phyloP scores from a whole-genome alignment of 768 basidiomycete species.

The Russula abietina region DNA sequence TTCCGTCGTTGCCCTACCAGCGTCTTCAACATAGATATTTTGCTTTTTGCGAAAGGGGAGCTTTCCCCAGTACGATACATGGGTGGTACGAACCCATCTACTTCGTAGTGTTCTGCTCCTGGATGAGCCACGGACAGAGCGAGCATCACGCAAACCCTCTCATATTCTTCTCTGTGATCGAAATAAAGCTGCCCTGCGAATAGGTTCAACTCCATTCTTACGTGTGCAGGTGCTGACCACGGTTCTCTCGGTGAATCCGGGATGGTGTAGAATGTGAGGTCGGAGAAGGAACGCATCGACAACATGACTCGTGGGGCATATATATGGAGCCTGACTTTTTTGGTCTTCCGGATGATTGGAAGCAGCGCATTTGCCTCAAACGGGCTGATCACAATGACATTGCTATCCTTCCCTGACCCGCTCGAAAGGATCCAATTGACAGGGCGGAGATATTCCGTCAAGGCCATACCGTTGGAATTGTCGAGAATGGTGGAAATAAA shows the following conservation, averaged over 20 bases:
- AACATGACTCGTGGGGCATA: constrained; percentile 4
- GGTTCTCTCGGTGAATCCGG: background rate
- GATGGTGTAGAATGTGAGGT: constrained; percentile 3
- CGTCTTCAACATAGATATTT: background rate
- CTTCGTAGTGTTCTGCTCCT: background rate
- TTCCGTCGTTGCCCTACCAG: constrained; percentile 9
- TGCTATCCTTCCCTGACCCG: background rate
- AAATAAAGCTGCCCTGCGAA: constrained; percentile 10
- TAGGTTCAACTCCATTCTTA: constrained; percentile 5
- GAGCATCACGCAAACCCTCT: constrained; percentile 1
- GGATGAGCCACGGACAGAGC: constrained; percentile 4
- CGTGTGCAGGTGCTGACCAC: background rate
- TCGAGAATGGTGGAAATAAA: background rate
- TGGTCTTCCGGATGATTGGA: background rate
- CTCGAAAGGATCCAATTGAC: background rate
- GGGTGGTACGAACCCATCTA: constrained; percentile 8
- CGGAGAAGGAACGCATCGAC: background rate
- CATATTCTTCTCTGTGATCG: constrained; percentile 1
- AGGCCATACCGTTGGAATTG: background rate
- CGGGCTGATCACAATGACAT: background rate
- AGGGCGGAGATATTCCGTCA: background rate
- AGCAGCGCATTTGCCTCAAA: background rate
- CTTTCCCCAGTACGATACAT: background rate
- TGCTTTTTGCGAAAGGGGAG: background rate
- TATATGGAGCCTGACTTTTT: background rate